Evolutionary conservation across 192 early-diverging fungal species (phyloP).

Genomic region (Coemansia sp.): DNA sequence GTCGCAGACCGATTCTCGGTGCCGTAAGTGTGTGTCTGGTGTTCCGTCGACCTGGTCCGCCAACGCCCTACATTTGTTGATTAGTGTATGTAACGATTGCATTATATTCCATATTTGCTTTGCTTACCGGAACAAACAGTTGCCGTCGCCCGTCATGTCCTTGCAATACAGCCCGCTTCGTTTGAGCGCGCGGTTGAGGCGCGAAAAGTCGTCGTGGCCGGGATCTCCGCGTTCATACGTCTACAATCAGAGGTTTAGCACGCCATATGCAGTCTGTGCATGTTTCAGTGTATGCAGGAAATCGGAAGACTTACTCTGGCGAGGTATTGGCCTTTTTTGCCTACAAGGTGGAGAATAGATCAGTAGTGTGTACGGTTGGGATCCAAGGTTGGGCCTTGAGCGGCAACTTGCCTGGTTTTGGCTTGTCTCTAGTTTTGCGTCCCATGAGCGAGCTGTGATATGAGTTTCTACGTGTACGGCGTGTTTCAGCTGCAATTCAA

Average conservation of each 20-base stretch:
- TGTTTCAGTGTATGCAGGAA: neutral
- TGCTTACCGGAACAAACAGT: conserved; percentile 65
- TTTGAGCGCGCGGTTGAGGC: conserved; percentile 57
- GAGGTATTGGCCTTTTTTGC: conserved; percentile 6
- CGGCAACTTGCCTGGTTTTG: neutral
- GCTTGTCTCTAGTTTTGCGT: neutral
- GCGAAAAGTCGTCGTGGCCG: conserved; percentile 37
- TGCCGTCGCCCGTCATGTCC: conserved; percentile 71
- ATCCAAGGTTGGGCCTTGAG: no score
- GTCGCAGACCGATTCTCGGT: conserved; percentile 62
- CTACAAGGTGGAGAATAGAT: conserved; percentile 1
- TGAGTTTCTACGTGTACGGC: no score
- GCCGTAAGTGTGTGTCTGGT: conserved; percentile 55
- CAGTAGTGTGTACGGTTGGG: neutral
- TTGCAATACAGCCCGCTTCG: conserved; percentile 59
- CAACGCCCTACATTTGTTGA: conserved; percentile 51
- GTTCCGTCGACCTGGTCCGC: conserved; percentile 69
- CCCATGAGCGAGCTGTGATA: neutral
- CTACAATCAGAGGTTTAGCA: neutral
- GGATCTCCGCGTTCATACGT: conserved; percentile 1
- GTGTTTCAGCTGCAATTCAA: no score
- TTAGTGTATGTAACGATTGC: neutral
- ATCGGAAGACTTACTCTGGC: conserved; percentile 2
- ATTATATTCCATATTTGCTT: no score
- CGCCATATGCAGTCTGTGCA: neutral